These are phyloP conservation scores for Citeromyces hawaiiensis DNA, from an alignment of 1,139 yeast species.

Conservation along the genomic window DNA sequence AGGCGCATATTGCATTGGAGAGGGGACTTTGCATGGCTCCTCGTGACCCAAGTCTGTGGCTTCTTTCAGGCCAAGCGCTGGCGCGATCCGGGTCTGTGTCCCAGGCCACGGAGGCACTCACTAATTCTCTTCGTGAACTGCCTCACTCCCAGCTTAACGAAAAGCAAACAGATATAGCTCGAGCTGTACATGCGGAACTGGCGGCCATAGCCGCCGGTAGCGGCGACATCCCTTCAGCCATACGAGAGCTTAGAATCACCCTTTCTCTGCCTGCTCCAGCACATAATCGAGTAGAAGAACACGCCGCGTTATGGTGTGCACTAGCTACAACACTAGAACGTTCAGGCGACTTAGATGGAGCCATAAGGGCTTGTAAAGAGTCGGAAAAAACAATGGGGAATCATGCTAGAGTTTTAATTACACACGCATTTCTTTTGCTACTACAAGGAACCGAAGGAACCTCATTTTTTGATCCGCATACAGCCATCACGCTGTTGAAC, in stretches of 20 bases:
- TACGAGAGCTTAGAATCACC: constrained; percentile 33
- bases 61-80: constrained; percentile 29
- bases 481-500: constrained; percentile 24
- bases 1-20: constrained; percentile 34
- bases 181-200: constrained; percentile 38
- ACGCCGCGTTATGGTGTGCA: constrained; percentile 37
- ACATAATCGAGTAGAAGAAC: constrained; percentile 27
- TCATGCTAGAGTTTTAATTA: constrained; percentile 27
- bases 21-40: constrained; percentile 30
- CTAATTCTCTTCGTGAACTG: constrained; percentile 27
- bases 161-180: constrained; percentile 29
- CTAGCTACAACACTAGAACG: constrained; percentile 36
- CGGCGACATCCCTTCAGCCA: constrained; percentile 31
- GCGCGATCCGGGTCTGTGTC: constrained; percentile 26
- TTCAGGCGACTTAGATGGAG: constrained; percentile 31
- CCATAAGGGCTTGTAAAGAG: constrained; percentile 32
- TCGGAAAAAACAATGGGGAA: constrained; percentile 31
- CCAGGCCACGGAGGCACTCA: constrained; percentile 33
- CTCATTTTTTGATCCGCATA: constrained; percentile 16
- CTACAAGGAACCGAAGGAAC: constrained; percentile 13
- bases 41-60: constrained; percentile 29
- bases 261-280: constrained; percentile 36
- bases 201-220: constrained; percentile 41
- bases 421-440: constrained; percentile 32
- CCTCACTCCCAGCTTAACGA: constrained; percentile 15